phyloP scores from a whole-genome alignment of 257 asterid species.

The Plantago major region DNA sequence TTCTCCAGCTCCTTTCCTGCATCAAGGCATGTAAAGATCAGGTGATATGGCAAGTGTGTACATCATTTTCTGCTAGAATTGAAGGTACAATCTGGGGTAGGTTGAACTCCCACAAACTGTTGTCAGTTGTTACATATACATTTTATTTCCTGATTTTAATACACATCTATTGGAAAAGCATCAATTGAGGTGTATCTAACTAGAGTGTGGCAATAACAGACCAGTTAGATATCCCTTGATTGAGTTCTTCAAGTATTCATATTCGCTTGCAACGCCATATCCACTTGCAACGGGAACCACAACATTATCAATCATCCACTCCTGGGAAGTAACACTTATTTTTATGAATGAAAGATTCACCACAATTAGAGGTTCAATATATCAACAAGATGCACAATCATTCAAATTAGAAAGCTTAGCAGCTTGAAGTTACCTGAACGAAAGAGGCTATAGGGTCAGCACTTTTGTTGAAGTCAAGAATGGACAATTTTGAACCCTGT shows the following conservation, averaged over 20 bases:
- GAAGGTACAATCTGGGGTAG: neutral
- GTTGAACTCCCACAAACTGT: too few species aligned
- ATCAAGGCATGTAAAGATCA: conserved; percentile 1
- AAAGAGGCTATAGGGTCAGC: conserved; percentile 38
- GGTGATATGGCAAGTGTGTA: neutral
- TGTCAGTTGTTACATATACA: too few species aligned
- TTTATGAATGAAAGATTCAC: neutral
- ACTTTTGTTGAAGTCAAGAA: conserved; percentile 84
- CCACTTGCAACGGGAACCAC: conserved; percentile 49
- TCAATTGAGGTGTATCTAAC: neutral
- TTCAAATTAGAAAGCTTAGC: neutral
- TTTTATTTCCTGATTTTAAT: too few species aligned
- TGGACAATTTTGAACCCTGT: conserved; percentile 63
- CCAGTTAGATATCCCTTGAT: conserved; percentile 48
- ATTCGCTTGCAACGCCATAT: conserved; percentile 51
- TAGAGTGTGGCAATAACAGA: conserved; percentile 5
- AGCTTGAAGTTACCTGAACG: conserved; percentile 45
- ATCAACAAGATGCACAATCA: too few species aligned
- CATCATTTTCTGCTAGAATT: neutral
- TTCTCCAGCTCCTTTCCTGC: conserved; percentile 57
- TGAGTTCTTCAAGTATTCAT: conserved; percentile 55
- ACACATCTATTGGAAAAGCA: too few species aligned
- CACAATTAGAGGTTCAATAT: too few species aligned
- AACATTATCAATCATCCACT: conserved; percentile 49
- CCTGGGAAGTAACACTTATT: conserved; percentile 24